Evolutionary conservation across 2,329 filamentous ascomycete genomes (phyloP).

Genomic region (Cercospora berteroae): DNA sequence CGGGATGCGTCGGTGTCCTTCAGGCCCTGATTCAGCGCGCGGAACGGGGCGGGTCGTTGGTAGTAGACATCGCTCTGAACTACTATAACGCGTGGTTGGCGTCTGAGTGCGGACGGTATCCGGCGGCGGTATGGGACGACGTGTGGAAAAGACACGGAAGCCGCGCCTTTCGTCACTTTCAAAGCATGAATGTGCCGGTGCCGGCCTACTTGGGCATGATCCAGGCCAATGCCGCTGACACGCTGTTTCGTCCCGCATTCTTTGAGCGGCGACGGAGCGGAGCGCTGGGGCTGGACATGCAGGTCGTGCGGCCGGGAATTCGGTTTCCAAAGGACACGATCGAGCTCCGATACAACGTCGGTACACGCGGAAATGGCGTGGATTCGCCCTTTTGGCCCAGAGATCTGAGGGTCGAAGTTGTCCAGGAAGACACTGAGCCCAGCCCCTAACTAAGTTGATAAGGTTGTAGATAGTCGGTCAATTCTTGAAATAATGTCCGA

Average conservation of each 20-base stretch:
- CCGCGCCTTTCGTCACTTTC: not conserved
- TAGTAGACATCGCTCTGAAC: not conserved
- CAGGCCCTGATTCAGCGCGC: not conserved
- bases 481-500: not conserved
- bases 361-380: not conserved
- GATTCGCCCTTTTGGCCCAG: not conserved
- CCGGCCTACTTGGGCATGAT: not conserved
- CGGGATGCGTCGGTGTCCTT: not conserved
- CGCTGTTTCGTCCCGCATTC: not conserved
- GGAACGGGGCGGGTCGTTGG: not conserved
- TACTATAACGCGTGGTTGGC: not conserved
- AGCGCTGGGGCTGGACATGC: not conserved
- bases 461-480: not conserved
- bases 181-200: not conserved
- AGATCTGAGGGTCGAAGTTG: not conserved
- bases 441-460: too few species aligned
- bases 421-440: not conserved
- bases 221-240: not conserved
- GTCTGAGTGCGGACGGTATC: not conserved
- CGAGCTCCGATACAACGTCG: not conserved
- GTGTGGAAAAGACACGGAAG: not conserved
- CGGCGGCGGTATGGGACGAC: not conserved
- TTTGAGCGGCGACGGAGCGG: not conserved
- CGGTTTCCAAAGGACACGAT: not conserved
- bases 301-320: not conserved